Percentiles rank a stretch among this genome's conserved stretches.
phyloP scores from a whole-genome alignment of 169 alveolate genomes.

The Besnoitia besnoiti region DNA sequence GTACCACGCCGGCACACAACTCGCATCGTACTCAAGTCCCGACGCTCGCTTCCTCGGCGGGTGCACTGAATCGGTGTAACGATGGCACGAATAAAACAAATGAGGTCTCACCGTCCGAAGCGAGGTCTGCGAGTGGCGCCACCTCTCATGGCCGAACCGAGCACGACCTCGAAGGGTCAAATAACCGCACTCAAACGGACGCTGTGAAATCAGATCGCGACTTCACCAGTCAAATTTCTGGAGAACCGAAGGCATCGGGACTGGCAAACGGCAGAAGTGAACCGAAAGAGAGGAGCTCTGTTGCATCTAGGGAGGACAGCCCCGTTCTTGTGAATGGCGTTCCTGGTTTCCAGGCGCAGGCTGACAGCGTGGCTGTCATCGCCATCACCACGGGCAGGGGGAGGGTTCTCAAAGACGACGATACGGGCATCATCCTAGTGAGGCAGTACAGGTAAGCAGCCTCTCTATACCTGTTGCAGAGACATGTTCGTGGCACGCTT shows the following conservation, averaged over 20 bases:
- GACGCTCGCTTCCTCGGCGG: no score
- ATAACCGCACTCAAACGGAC: no score
- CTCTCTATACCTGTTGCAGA: no score
- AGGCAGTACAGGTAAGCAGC: constrained; percentile 7
- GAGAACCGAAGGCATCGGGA: not conserved
- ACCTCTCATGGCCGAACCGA: no score
- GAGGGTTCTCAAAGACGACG: not conserved
- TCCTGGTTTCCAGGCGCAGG: not conserved
- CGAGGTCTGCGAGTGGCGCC: no score
- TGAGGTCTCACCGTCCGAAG: no score
- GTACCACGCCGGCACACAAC: constrained; percentile 1
- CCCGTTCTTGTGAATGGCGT: not conserved
- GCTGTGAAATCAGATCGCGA: no score
- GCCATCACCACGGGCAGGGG: not conserved
- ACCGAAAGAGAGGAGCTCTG: not conserved
- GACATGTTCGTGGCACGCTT: no score
- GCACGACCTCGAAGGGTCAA: no score
- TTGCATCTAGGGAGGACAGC: not conserved
- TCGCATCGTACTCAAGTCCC: not conserved
- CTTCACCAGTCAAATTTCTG: no score
- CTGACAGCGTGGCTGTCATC: constrained; percentile 17
- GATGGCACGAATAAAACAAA: no score
- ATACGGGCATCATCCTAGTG: not conserved
- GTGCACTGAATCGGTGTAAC: no score
- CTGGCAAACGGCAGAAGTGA: not conserved